Conservation (phyloP, 371 early-diverging fungal species). For the Mucor sp. region DNA sequence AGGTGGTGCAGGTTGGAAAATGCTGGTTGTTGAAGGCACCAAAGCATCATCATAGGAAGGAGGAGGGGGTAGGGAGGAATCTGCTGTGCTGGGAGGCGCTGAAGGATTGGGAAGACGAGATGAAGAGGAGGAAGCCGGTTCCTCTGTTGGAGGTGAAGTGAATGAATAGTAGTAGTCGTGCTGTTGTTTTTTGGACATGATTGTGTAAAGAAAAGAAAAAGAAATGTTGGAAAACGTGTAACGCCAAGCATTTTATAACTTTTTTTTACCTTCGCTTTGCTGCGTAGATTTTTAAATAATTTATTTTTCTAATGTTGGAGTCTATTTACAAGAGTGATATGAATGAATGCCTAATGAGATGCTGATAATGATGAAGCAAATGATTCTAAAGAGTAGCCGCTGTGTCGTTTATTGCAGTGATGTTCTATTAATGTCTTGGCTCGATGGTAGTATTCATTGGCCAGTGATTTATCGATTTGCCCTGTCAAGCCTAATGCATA, state of each 20-base stretch:
- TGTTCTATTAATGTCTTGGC: neutral
- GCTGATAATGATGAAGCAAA: neutral
- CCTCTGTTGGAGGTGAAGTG: constrained; percentile 21
- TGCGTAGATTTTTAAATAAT: neutral
- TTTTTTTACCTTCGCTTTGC: neutral
- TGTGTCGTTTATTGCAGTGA: neutral
- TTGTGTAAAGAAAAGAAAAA: neutral
- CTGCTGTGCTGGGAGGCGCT: constrained; percentile 12
- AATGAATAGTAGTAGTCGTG: constrained; percentile 34
- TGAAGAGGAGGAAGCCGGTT: constrained; percentile 2
- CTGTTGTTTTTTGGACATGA: constrained; percentile 31
- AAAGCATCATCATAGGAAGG: constrained; percentile 36
- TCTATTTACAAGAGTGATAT: neutral
- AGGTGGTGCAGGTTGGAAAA: constrained; percentile 4
- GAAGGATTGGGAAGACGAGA: constrained; percentile 1
- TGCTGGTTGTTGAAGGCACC: constrained; percentile 4
- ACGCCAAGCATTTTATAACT: constrained; percentile 6
- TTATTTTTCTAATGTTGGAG: neutral
- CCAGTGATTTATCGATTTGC: constrained; percentile 5
- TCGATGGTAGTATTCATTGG: constrained; percentile 11
- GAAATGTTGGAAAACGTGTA: neutral
- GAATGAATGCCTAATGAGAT: neutral
- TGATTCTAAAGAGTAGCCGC: neutral
- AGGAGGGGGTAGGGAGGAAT: constrained; percentile 5
- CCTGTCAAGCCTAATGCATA: constrained; percentile 29